Evolutionary conservation across 768 basidiomycete genomes (phyloP), one percentile per base, ranked within the genome.

Genomic region (Rhodotorula taiwanensis): DNA sequence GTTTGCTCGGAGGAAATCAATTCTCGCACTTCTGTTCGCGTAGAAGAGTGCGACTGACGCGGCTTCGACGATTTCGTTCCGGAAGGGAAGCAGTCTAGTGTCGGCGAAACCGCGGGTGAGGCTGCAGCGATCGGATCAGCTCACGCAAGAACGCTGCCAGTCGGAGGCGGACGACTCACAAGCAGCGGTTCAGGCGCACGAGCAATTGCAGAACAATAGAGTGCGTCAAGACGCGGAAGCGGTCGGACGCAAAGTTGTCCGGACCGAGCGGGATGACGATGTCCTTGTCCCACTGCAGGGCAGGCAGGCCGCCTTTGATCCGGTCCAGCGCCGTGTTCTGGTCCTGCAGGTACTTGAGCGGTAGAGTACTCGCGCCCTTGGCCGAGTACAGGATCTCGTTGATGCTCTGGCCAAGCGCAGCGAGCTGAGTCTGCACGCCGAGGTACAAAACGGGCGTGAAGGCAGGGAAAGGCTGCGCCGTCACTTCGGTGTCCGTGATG

Each of bases 181-280:
- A 66, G 10, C 64, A 61, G 18, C 64, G 58, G 33, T 66, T 59
- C 39, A 70, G 45, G 15, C 64, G 43, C 16, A 70, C 47, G n/a
- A 39, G 52, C 33, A 66, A 61, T 36, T 58, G 45, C 5, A 60
- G 28, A 2, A 61, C 21, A 6, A n/a, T 4, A 6, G 52, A 41
- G 25, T 66, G 61, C 36, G 61, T 61, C 6, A 47, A 15, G 21
- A 70, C 51, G 51, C 64, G 53, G 52, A 62, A 56, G 15, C 45
- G 47, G 23, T 68, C 67, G 7, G 62, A 51, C 39, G 39, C 44
- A 21, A 43, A 47, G 18, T 49, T 43, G 34, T 62, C 58, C 30
- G 55, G 47, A 9, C 20, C n/a, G 23, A 65, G 45, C 16, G 60
- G 60, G 25, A 49, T 45, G 25, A 60, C 64, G 2, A 33, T 5